Evolutionary conservation across 1,139 yeast species (phyloP).

Genomic region (Blastobotrys apis): DNA sequence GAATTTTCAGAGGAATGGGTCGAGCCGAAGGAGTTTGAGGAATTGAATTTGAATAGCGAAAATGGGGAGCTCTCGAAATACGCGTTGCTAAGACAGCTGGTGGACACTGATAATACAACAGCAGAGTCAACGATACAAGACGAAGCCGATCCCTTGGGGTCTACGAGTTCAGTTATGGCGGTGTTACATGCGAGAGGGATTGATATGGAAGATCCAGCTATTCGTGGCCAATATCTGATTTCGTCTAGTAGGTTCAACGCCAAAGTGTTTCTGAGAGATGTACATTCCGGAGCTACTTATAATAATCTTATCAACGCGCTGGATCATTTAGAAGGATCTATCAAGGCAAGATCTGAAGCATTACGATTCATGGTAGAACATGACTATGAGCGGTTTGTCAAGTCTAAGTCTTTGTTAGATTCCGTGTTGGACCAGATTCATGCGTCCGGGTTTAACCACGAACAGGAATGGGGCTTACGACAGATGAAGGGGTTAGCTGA

Average conservation of each 20-base stretch:
- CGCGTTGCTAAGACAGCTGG: constrained; percentile 28
- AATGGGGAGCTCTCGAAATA: constrained; percentile 24
- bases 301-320: constrained; percentile 56
- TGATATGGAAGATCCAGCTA: constrained; percentile 27
- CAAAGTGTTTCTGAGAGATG: constrained; percentile 58
- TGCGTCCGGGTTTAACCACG: constrained; percentile 38
- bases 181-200: constrained; percentile 32
- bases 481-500: constrained; percentile 32
- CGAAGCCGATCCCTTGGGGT: constrained; percentile 40
- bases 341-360: constrained; percentile 62
- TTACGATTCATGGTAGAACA: constrained; percentile 63
- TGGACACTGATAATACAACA: constrained; percentile 18
- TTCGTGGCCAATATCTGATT: constrained; percentile 52
- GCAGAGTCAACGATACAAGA: constrained; percentile 28
- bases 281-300: constrained; percentile 69
- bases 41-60: constrained; percentile 16
- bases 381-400: constrained; percentile 71
- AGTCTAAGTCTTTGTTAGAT: constrained; percentile 66
- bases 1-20: constrained; percentile 28
- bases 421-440: constrained; percentile 51
- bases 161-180: constrained; percentile 31
- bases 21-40: constrained; percentile 17
- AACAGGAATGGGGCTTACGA: constrained; percentile 35
- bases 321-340: constrained; percentile 53
- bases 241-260: constrained; percentile 73